Base-by-base conservation (phyloP, 2,329 filamentous ascomycete species). In the Myriosclerotinia duriaeana region DNA sequence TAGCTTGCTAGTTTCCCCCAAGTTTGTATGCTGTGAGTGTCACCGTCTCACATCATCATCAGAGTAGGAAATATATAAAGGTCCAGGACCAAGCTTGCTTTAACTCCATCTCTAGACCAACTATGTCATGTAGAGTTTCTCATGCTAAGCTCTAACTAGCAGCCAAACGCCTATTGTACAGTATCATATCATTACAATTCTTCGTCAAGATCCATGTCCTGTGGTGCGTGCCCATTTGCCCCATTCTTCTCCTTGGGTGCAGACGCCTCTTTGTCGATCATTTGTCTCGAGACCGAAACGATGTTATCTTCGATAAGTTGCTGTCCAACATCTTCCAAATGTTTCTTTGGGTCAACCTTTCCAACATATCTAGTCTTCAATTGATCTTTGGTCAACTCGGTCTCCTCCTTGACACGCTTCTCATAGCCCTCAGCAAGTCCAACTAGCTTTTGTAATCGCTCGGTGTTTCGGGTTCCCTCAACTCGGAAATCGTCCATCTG, bases 281-380 rank as follows among this genome's bases (percentile, higher is more conserved):
- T 97, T 79, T 98, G 95, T 78, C 94, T 86, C 71, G 93, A 96
- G n/a, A 99, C 93, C 4, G 93, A 92, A 15, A 99, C 95, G 71
- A 99, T 99, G 80, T 99, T 99, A 85, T 99, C 95, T 81, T 99
- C 96, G 75, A 99, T 98, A 71, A 98, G 85, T 78, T 96, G 89
- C 80, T 97, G 93, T 65, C 95, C 95, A 56, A 99, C 92, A 74
- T 97, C 93, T 79, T 97, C 93, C 77, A 99, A 85, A 78, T 99
- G 96, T 84, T 99, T 99, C 89, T 99, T 99, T 66, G 95, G 95
- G 76, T 99, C 95, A 67, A 98, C 88, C 83, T 99, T 99, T 79
- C 95, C 95, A 46, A 99, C 95, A 78, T 99, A 99, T 83, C 95
- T 88, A 65, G 95, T 99, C 87, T 98, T 97, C 70, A 99, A 85